phyloP scores from a whole-genome alignment of 495 filamentous ascomycete species.

The Lentithecium fluviatile region DNA sequence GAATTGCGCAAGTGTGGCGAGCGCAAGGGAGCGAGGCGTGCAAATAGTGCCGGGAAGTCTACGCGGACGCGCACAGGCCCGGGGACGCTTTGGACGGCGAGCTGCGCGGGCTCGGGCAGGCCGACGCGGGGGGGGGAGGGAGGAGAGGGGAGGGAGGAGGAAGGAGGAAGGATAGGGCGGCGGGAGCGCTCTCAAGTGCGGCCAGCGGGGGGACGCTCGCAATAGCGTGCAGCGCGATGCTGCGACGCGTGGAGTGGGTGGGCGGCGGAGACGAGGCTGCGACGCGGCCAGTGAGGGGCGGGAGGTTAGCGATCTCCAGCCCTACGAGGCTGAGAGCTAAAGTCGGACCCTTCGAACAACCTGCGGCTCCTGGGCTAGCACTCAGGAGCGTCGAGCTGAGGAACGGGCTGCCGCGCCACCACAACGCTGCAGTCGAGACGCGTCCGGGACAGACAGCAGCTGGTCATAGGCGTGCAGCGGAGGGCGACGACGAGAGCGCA shows the following conservation, averaged over 20 bases:
- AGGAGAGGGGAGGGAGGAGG: not conserved
- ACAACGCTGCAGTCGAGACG: no score
- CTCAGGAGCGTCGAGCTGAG: no score
- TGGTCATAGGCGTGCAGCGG: not conserved
- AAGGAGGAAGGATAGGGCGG: no score
- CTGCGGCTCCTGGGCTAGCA: no score
- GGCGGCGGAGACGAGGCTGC: not conserved
- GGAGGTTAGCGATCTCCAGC: no score
- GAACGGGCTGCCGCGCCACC: no score
- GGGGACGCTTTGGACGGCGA: not conserved
- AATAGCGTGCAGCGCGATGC: not conserved
- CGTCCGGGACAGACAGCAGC: no score
- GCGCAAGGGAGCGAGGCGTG: not conserved
- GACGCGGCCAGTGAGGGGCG: no score
- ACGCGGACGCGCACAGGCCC: not conserved
- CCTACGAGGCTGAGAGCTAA: no score
- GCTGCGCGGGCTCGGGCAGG: not conserved
- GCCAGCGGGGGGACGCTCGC: not conserved
- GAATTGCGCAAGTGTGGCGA: slow-evolving; percentile 14
- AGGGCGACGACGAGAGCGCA: slow-evolving; percentile 3
- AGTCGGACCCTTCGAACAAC: no score
- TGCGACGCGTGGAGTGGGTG: not conserved
- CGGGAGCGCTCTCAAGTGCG: no score
- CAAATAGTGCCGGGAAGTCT: not conserved
- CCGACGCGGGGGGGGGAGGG: not conserved